A percentile compares a stretch with the other conserved stretches of the same genome.
Evolutionary conservation across 345 rosid genomes (phyloP).

Genomic region (Camelina sativa): DNA sequence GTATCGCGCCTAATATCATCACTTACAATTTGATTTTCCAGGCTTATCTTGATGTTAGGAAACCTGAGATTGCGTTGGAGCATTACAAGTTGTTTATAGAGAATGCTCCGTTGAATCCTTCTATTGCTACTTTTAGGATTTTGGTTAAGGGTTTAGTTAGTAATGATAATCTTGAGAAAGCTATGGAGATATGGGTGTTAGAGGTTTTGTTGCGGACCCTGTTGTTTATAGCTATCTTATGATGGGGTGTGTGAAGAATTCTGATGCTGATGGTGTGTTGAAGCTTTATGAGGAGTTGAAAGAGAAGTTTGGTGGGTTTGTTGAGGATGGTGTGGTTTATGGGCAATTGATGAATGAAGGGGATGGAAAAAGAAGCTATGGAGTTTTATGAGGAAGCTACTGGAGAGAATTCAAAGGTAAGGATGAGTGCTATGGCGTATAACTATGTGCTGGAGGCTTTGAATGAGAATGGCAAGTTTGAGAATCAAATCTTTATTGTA

Average conservation of each 20-base stretch:
- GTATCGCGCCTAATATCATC: conserved; percentile 76
- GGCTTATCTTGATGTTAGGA: conserved; percentile 78
- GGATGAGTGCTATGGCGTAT: conserved; percentile 69
- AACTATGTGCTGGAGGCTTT: conserved; percentile 79
- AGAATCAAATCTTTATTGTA: not conserved
- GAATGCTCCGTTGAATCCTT: conserved; percentile 73
- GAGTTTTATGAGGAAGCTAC: conserved; percentile 65
- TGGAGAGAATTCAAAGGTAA: conserved; percentile 60
- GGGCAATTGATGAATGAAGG: conserved; percentile 80
- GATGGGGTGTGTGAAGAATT: conserved; percentile 60
- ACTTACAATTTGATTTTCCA: conserved; percentile 79
- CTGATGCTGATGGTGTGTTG: conserved; percentile 65
- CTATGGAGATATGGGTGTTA: conserved; percentile 72
- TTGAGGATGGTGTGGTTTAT: conserved; percentile 79
- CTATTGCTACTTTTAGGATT: conserved; percentile 74
- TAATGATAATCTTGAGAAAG: conserved; percentile 74
- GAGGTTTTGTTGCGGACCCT: conserved; percentile 67
- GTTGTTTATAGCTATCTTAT: conserved; percentile 73
- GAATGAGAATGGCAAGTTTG: conserved; percentile 71
- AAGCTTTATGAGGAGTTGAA: conserved; percentile 75
- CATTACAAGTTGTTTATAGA: conserved; percentile 75
- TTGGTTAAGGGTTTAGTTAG: conserved; percentile 81
- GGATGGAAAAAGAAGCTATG: conserved; percentile 83
- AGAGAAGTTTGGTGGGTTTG: conserved; percentile 71
- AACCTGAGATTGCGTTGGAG: conserved; percentile 79